A percentile compares a stretch with the other conserved stretches of the same genome.
Conservation (phyloP, 2,329 filamentous ascomycete species). For the Cladosporium sp. region DNA sequence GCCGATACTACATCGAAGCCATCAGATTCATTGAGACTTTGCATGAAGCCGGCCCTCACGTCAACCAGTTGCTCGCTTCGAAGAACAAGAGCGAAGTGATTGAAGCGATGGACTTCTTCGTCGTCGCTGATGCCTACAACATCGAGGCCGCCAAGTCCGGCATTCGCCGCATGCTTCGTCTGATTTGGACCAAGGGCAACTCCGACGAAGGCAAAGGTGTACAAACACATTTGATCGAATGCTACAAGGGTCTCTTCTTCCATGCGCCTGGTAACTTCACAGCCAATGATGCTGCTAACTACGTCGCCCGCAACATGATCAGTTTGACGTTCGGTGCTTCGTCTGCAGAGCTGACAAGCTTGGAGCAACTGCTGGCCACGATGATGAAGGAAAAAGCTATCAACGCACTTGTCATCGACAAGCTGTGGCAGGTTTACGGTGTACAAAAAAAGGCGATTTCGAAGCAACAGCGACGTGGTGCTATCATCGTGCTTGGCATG, state of each 20-base stretch:
- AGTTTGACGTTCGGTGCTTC: constrained; percentile 95
- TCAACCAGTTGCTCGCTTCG: constrained; percentile 85
- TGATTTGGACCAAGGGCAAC: constrained; percentile 99
- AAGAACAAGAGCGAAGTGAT: constrained; percentile 99
- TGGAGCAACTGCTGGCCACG: constrained; percentile 90
- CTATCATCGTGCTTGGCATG: constrained; percentile 97
- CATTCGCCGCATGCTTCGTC: constrained; percentile 88
- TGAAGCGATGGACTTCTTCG: constrained; percentile 98
- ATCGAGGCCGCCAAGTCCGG: constrained; percentile 89
- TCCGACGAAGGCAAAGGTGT: constrained; percentile 98
- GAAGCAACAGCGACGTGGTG: constrained; percentile 79
- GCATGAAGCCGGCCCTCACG: constrained; percentile 72
- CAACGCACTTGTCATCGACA: constrained; percentile 78
- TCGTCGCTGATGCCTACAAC: constrained; percentile 92
- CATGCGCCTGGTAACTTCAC: constrained; percentile 87
- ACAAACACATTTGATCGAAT: constrained; percentile 93
- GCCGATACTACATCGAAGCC: constrained; percentile 89
- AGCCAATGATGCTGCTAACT: constrained; percentile 87
- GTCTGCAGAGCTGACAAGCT: constrained; percentile 87
- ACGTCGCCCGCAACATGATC: constrained; percentile 97
- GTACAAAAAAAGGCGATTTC: constrained; percentile 93
- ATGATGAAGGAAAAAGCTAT: constrained; percentile 96
- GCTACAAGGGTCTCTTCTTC: constrained; percentile 93
- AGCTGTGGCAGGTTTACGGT: constrained; percentile 97
- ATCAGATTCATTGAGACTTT: constrained; percentile 90